Evolutionary conservation across 2,329 filamentous ascomycete genomes (phyloP).

Genomic region (Acephala macrosclerotiorum): DNA sequence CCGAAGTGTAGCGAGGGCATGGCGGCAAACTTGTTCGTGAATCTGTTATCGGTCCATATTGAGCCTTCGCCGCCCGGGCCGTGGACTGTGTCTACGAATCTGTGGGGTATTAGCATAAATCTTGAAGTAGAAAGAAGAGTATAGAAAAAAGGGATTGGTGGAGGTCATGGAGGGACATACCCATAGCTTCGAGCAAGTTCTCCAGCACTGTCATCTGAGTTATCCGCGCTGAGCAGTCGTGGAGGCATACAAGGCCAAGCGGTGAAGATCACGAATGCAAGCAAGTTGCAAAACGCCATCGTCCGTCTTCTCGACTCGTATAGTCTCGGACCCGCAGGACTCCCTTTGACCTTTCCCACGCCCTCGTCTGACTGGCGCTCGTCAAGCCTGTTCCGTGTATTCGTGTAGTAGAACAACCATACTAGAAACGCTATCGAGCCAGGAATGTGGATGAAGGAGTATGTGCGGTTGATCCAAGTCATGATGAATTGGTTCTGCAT

Average conservation of each 20-base stretch:
- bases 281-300: conserved; percentile 64
- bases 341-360: conserved; percentile 46
- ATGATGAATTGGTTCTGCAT: conserved; percentile 62
- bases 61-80: conserved; percentile 65
- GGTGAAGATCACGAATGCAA: conserved; percentile 66
- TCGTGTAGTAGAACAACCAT: conserved; percentile 74
- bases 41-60: conserved; percentile 76
- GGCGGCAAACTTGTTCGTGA: conserved; percentile 79
- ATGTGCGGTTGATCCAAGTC: conserved; percentile 74
- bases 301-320: conserved; percentile 63
- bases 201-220: conserved; percentile 61
- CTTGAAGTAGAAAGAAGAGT: conserved; percentile 9
- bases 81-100: conserved; percentile 67
- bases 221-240: conserved; percentile 59
- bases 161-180: conserved; percentile 1
- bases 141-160: no score
- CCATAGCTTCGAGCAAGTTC: conserved; percentile 64
- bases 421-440: conserved; percentile 75
- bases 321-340: conserved; percentile 54
- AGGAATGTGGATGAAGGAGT: conserved; percentile 81
- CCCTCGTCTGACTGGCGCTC: conserved; percentile 49
- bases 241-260: conserved; percentile 68
- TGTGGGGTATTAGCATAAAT: conserved; percentile 5
- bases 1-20: conserved; percentile 82
- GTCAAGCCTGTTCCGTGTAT: conserved; percentile 60